Evolutionary conservation across 1,284 basidiomycete species (phyloP), one percentile per base, ranked within the genome.

Genomic region (Macrocystidia cucumis): DNA sequence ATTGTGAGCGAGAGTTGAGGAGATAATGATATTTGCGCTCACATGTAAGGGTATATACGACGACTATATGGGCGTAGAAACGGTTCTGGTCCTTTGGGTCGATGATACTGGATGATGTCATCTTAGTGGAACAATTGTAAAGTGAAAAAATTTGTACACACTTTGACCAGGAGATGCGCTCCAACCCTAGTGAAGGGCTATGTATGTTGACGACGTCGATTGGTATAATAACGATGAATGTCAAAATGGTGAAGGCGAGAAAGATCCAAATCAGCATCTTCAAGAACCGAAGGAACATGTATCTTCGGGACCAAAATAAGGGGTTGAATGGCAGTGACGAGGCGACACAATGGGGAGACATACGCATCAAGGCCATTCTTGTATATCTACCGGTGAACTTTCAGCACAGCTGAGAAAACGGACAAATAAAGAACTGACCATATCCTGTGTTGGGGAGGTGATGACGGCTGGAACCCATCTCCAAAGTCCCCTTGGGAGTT

Each of bases 291-390:
- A 72, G 49, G 49, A 85, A 85, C 65, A 86, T 76, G 58, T 67
- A 67, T 35, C 63, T 64, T 40, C 16, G 27, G 26, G 20, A 33
- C 27, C 12, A 37, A 30, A 27, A 16, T 16, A 20, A 23, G 27
- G 39, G 24, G 40, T 18, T 21, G n/a, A 3, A 11, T 14, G 11
- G 19, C n/a, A 30, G 19, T 14, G 9, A n/a, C 27, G 14, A 17
- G 2, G 3, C 13, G 18, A 34, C 2, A 9, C 20, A 35, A 34
- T 13, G 24, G n/a, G 26, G 21, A 19, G 6, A 48, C 55, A 14
- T 75, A 89, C 43, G 84, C 80, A 52, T 89, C 86, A 21, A 82
- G 60, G 2, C 77, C 78, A 53, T 83, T 81, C 49, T 72, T 70
- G 21, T 62, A 54, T 28, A 74, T 66, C 68, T 72, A 32, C 5